phyloP scores from a whole-genome alignment of 768 basidiomycete species.

The Auriculariales sp. region DNA sequence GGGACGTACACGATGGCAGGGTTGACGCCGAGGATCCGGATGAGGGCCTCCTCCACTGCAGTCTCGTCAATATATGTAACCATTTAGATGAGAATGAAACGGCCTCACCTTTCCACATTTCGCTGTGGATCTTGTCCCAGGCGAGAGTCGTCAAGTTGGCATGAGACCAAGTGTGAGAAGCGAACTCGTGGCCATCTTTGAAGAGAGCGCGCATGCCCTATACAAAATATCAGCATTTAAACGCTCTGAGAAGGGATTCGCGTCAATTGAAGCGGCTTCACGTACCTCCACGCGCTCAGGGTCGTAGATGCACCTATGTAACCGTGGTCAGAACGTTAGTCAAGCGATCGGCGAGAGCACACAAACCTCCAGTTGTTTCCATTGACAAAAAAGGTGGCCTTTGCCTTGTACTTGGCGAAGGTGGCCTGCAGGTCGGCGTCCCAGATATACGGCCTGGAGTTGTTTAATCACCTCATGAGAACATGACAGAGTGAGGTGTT shows the following conservation, averaged over 20 bases:
- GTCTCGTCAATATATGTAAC: neutral
- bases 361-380: neutral
- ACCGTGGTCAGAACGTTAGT: neutral
- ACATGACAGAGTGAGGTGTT: conserved; percentile 6
- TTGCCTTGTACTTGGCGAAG: conserved; percentile 15
- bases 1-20: neutral
- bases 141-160: conserved; percentile 18
- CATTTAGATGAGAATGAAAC: neutral
- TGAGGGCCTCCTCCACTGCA: neutral
- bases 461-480: neutral
- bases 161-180: conserved; percentile 33
- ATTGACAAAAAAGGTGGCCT: conserved; percentile 30
- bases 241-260: too few species aligned
- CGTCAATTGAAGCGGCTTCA: conserved; percentile 26
- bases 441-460: neutral
- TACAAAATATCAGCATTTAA: too few species aligned
- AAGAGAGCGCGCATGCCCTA: neutral
- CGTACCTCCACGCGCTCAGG: conserved; percentile 9
- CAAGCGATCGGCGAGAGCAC: neutral
- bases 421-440: conserved; percentile 3
- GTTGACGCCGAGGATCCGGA: neutral
- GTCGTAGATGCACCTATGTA: conserved; percentile 16
- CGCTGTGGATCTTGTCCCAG: conserved; percentile 21
- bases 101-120: conserved; percentile 15
- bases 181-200: conserved; percentile 25